Conservation (phyloP, 306 rosid genomes). For the Carpinus fangiana region DNA sequence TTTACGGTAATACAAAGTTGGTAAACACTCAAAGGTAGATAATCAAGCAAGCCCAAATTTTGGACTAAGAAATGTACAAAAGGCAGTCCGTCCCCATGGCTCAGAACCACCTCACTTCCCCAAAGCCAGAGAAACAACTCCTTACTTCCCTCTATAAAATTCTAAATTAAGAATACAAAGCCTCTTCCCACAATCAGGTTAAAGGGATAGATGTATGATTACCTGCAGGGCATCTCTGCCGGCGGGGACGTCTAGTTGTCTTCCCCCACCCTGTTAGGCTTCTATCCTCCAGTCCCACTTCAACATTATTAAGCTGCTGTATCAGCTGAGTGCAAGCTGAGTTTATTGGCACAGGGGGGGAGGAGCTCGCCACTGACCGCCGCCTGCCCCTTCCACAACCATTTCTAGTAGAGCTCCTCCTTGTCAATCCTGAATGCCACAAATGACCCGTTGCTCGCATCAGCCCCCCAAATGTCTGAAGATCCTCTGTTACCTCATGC, state of each 20-base stretch:
- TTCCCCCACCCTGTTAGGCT: slow-evolving; percentile 98
- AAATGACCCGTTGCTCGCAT: slow-evolving; percentile 86
- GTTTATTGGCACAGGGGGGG: slow-evolving; percentile 41
- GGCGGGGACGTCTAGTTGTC: slow-evolving; percentile 91
- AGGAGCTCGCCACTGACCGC: slow-evolving; percentile 45
- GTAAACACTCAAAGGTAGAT: slow-evolving; percentile 52
- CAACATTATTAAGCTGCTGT: slow-evolving; percentile 64
- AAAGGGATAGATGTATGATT: slow-evolving; percentile 61
- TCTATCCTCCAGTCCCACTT: slow-evolving; percentile 80
- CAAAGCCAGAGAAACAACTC: slow-evolving; percentile 45
- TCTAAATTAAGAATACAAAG: slow-evolving; percentile 52
- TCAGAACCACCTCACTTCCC: slow-evolving; percentile 45
- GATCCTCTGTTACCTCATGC: slow-evolving; percentile 97
- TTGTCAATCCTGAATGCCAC: slow-evolving; percentile 76
- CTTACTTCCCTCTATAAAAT: slow-evolving; percentile 58
- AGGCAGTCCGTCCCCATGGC: slow-evolving; percentile 44
- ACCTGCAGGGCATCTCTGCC: slow-evolving; percentile 88
- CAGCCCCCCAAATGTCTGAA: slow-evolving; percentile 91
- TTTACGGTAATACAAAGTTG: slow-evolving; percentile 73
- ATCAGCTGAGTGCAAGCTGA: slow-evolving; percentile 51
- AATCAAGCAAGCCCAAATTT: slow-evolving; percentile 68
- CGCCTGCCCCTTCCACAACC: slow-evolving; percentile 87
- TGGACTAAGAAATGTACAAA: slow-evolving; percentile 73
- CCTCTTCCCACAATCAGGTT: slow-evolving; percentile 57
- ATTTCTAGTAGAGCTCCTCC: slow-evolving; percentile 79